Base-by-base conservation (phyloP, 805 yeast species). In the Ogataea henricii region DNA sequence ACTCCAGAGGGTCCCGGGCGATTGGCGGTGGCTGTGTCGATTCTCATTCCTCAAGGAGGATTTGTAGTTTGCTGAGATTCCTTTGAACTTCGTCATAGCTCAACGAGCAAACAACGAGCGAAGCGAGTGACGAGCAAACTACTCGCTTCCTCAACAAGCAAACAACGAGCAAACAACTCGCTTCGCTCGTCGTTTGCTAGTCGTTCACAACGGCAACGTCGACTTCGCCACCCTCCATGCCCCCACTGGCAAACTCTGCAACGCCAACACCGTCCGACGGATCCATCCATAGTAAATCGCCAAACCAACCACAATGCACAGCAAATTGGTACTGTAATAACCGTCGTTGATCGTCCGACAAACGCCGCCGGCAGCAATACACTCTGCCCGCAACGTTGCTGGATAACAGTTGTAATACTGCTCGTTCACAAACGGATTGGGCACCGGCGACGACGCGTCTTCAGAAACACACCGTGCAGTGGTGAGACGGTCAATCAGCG, bases 401-500 rank as follows among this genome's bases (percentile, higher is more conserved):
- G 44, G 39, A 46, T 59, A 61, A 53, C 73, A 69, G 21, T 61
- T 56, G 52, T 59, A 68, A 46, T 45, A 68, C 1, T 56, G 38
- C 41, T 61, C 49, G 5, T 54, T 38, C 17, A 49, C 48, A 35
- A 67, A 65, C 4, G 63, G 59, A 44, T 62, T 65, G 4, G 20
- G n/a, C 2, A 22, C 39, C n/a, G 26, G 23, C 3, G 32, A 17
- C 20, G 49, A 27, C 1, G 51, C 36, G 6, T 40, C 22, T n/a
- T 48, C 36, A 9, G 72, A 63, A 7, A 66, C 56, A 68, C 98
- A 92, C 25, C 72, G 64, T 1, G 90, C 81, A 3, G 67, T 58
- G 0, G 97, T 87, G 56, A 90, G 79, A 56, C 74, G 77, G 67
- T 92, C 97, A 46, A 94, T 92, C 67, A 90, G 74, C 49, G 75